Conservation (phyloP, 441 rosid species). For the Capsella rubella region DNA sequence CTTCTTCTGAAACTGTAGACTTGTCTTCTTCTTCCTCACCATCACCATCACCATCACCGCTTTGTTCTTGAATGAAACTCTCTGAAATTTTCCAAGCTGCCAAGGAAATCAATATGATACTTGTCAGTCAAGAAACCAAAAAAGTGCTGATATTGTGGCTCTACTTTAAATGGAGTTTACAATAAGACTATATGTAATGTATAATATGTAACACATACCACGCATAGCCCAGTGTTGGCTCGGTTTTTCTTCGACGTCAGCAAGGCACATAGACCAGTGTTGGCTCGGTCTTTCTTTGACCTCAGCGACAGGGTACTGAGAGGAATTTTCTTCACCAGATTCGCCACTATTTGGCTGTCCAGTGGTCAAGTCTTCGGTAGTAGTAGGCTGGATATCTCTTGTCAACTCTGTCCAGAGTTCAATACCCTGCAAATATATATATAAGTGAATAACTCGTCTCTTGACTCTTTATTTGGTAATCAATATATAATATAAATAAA, state of each 20-base stretch:
- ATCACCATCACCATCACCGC: neutral
- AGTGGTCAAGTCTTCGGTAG: neutral
- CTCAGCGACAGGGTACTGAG: neutral
- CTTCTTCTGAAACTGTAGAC: conserved; percentile 4
- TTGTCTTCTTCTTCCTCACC: neutral
- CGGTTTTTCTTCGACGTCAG: neutral
- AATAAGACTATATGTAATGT: neutral
- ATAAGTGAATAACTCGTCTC: neutral
- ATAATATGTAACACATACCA: conserved; percentile 29
- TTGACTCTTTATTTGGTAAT: neutral
- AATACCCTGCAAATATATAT: conserved; percentile 19
- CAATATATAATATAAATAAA: neutral
- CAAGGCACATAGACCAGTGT: conserved; percentile 24
- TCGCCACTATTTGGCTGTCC: conserved; percentile 3
- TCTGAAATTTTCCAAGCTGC: conserved; percentile 21
- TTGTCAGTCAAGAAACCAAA: conserved; percentile 27
- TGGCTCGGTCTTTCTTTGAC: conserved; percentile 18
- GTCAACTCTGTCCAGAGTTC: conserved; percentile 27
- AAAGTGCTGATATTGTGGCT: neutral
- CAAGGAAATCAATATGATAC: conserved; percentile 2
- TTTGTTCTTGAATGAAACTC: conserved; percentile 19
- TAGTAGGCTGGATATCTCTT: conserved; percentile 11
- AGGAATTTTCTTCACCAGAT: conserved; percentile 16
- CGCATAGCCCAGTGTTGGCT: conserved; percentile 15
- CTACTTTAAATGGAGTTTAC: neutral